Evolutionary conservation across 192 early-diverging fungal species (phyloP).

Genomic region (Jimgerdemannia flammicorona): DNA sequence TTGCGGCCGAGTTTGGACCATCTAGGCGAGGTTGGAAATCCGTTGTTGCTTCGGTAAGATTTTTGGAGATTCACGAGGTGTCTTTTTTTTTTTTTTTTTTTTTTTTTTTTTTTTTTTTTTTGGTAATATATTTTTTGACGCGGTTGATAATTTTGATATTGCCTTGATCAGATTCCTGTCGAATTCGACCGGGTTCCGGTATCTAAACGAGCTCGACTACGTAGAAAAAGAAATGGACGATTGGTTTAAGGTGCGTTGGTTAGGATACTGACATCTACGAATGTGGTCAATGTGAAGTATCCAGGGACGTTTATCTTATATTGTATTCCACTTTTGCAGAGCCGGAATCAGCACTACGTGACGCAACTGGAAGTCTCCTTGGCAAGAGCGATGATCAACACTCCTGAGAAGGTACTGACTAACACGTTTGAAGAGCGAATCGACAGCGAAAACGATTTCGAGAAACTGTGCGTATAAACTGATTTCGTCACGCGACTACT

Average conservation of each 20-base stretch:
- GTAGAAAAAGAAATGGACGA: slow-evolving; percentile 72
- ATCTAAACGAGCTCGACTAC: slow-evolving; percentile 67
- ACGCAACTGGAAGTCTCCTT: slow-evolving; percentile 63
- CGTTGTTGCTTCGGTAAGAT: slow-evolving; percentile 54
- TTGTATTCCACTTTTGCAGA: slow-evolving; percentile 25
- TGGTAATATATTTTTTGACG: not conserved
- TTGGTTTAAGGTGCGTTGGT: slow-evolving; percentile 69
- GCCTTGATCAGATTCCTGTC: slow-evolving; percentile 50
- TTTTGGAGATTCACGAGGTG: not conserved
- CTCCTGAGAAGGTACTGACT: slow-evolving; percentile 17
- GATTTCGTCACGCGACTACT: too few species aligned
- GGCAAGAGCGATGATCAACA: slow-evolving; percentile 38
- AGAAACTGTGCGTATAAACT: slow-evolving; percentile 17
- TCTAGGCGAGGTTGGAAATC: slow-evolving; percentile 64
- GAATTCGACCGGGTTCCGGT: slow-evolving; percentile 66
- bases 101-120: not conserved
- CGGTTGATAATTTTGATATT: slow-evolving; percentile 1
- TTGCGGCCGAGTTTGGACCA: slow-evolving; percentile 72
- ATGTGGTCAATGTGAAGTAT: not conserved
- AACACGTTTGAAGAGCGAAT: slow-evolving; percentile 38
- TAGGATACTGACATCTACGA: not conserved
- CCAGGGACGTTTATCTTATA: not conserved
- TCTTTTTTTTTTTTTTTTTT: slow-evolving; percentile 9
- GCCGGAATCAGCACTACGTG: slow-evolving; percentile 62
- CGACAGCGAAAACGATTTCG: slow-evolving; percentile 32